A percentile compares a stretch with the other conserved stretches of the same genome.
Evolutionary conservation across 2,329 filamentous ascomycete genomes (phyloP).

Genomic region (Akanthomyces uredinophilus): DNA sequence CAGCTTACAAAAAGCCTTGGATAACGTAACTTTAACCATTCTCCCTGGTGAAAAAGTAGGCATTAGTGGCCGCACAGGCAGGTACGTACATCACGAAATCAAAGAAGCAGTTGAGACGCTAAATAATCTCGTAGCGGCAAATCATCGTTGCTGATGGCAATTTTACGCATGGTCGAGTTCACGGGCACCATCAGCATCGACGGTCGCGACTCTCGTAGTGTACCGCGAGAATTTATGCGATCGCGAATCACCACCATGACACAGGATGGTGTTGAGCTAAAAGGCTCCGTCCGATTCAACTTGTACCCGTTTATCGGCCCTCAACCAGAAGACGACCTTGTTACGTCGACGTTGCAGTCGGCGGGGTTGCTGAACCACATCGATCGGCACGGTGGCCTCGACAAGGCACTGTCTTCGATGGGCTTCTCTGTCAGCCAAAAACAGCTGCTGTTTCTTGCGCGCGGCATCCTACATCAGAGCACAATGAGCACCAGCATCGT

Average conservation of each 20-base stretch:
- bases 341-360: neutral
- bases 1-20: neutral
- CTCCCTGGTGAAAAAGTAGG: neutral
- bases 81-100: neutral
- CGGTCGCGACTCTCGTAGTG: constrained; percentile 31
- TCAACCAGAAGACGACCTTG: neutral
- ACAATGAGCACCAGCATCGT: neutral
- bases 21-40: neutral
- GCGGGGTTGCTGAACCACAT: neutral
- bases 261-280: constrained; percentile 41
- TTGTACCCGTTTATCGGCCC: constrained; percentile 19
- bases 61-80: constrained; percentile 4
- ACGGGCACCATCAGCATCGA: constrained; percentile 35
- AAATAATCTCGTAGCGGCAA: neutral
- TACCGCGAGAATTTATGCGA: constrained; percentile 37
- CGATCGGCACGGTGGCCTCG: neutral
- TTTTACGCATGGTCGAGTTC: neutral
- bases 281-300: constrained; percentile 40
- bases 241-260: constrained; percentile 37
- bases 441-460: neutral
- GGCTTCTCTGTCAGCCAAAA: neutral
- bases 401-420: neutral
- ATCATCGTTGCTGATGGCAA: neutral
- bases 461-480: constrained; percentile 3
- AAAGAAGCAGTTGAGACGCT: no score